Conservation (phyloP, 225 moss, liverwort and hornwort species). For the Climacium dendroides region DNA sequence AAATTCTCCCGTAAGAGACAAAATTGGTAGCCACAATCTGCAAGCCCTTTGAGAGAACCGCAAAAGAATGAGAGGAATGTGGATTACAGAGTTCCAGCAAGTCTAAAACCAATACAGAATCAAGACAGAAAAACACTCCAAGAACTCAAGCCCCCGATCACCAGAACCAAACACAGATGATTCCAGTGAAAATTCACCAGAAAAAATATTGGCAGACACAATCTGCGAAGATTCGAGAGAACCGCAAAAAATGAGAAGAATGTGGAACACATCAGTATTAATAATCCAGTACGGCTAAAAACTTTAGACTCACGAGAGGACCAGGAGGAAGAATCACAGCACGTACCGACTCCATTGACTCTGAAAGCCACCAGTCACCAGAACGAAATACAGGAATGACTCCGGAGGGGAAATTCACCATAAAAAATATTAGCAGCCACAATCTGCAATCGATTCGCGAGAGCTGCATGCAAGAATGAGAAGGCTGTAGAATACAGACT, state of each 20-base stretch:
- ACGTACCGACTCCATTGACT: background rate
- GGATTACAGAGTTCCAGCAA: background rate
- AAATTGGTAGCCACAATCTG: background rate
- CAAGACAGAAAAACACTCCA: background rate
- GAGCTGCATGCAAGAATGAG: background rate
- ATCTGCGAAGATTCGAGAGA: too few species aligned
- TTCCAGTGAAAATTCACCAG: background rate
- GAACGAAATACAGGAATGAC: background rate
- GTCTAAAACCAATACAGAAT: background rate
- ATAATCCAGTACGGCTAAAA: background rate
- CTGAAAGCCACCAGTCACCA: background rate
- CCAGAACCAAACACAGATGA: background rate
- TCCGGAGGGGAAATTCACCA: background rate
- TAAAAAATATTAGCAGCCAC: background rate
- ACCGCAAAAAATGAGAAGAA: background rate
- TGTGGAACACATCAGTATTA: background rate
- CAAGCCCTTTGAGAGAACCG: background rate
- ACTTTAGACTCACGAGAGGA: background rate
- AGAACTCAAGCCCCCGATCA: background rate
- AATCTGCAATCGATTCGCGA: background rate
- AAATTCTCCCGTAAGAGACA: too few species aligned
- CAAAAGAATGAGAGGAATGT: background rate
- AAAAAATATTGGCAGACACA: background rate
- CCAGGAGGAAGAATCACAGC: background rate
- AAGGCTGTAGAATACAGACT: background rate